Conservation (phyloP, 345 rosid genomes). For the Zanthoxylum bungeanum region DNA sequence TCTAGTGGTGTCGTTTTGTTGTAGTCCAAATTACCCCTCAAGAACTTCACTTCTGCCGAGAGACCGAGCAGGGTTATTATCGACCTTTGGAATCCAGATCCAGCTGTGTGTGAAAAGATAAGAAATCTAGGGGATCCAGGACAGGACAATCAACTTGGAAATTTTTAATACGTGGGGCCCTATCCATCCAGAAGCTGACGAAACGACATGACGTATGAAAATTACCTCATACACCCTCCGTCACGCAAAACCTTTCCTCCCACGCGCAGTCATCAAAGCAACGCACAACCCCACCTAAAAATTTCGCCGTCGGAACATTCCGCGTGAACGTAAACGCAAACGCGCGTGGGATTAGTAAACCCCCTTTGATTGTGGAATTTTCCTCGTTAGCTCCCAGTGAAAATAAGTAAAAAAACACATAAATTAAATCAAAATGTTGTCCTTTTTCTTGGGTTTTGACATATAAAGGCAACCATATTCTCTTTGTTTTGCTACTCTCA, state of each 20-base stretch:
- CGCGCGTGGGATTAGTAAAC: not conserved
- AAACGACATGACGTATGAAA: not conserved
- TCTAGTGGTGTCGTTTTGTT: not conserved
- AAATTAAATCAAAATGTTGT: no score
- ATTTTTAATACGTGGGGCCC: not conserved
- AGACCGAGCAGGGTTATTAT: not conserved
- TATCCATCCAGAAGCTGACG: not conserved
- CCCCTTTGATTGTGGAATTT: not conserved
- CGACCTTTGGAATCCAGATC: not conserved
- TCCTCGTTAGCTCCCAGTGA: not conserved
- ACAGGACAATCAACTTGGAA: not conserved
- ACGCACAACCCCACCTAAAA: not conserved
- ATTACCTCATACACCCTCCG: not conserved
- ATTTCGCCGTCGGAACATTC: not conserved
- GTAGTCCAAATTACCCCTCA: not conserved
- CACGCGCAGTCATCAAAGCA: not conserved
- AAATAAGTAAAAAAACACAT: no score
- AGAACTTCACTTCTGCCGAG: not conserved
- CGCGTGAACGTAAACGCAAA: not conserved
- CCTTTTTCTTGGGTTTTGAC: no score
- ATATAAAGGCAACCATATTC: not conserved
- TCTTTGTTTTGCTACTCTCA: not conserved
- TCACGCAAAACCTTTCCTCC: no score
- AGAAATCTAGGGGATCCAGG: not conserved
- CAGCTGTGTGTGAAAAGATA: not conserved